These are phyloP conservation scores for Trichosporon sp. DNA, from an alignment of 1,284 basidiomycete species.

Conservation along the genomic window DNA sequence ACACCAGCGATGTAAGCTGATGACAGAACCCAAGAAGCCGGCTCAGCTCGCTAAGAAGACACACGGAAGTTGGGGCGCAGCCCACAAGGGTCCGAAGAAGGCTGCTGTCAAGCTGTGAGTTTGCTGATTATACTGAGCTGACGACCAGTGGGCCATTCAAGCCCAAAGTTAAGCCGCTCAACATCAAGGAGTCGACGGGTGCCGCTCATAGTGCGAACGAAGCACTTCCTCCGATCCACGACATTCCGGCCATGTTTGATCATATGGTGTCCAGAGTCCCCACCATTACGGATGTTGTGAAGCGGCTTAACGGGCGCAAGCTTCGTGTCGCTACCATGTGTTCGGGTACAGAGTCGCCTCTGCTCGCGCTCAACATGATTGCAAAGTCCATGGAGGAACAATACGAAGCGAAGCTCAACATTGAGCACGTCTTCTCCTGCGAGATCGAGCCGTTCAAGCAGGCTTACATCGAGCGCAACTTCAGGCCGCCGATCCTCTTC, in stretches of 20 bases:
- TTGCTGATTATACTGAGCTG: background rate
- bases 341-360: conserved; percentile 82
- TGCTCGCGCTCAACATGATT: conserved; percentile 82
- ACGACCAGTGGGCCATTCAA: conserved; percentile 23
- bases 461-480: conserved; percentile 95
- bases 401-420: conserved; percentile 60
- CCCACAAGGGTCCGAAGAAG: conserved; percentile 28
- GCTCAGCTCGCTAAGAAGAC: conserved; percentile 20
- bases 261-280: conserved; percentile 56
- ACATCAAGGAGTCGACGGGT: conserved; percentile 15
- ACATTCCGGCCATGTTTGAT: conserved; percentile 75
- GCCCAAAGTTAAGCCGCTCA: conserved; percentile 28
- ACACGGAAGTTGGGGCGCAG: conserved; percentile 27
- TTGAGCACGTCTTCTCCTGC: conserved; percentile 94
- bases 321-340: conserved; percentile 96
- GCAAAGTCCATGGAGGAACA: conserved; percentile 66
- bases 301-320: conserved; percentile 70
- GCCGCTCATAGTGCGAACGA: conserved; percentile 35
- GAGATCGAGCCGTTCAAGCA: conserved; percentile 98
- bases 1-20: background rate
- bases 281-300: conserved; percentile 53
- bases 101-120: conserved; percentile 29
- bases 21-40: background rate
- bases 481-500: conserved; percentile 72
- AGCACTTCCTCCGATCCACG: conserved; percentile 66